A percentile compares a stretch with the other conserved stretches of the same genome.
Conservation (phyloP, 257 asterid species). For the Nicotiana tabacum region DNA sequence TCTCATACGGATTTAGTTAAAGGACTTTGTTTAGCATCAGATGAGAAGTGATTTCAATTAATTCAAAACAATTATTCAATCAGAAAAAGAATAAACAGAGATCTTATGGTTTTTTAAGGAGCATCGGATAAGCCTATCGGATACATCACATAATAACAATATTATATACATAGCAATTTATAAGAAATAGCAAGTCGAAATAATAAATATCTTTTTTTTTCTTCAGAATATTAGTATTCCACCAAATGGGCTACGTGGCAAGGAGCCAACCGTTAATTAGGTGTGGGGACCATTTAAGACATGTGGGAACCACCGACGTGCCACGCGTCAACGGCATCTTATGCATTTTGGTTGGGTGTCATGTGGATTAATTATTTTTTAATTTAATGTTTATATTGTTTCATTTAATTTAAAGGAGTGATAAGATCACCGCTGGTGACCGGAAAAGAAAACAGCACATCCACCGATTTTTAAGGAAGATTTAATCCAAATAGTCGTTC, state of each 20-base stretch:
- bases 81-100: no score
- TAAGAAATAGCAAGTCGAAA: no score
- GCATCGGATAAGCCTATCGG: no score
- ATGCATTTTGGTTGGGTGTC: constrained; percentile 10
- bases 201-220: not conserved
- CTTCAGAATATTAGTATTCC: not conserved
- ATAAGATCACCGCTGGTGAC: not conserved
- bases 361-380: not conserved
- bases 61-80: no score
- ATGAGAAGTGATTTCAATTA: no score
- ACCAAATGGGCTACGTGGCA: constrained; percentile 15
- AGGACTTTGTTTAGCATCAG: no score
- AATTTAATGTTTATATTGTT: not conserved
- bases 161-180: no score
- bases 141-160: no score
- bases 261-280: not conserved
- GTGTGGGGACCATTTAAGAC: not conserved
- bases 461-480: not conserved
- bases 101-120: no score
- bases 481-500: no score
- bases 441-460: not conserved
- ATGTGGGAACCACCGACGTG: constrained; percentile 15
- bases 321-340: constrained; percentile 26
- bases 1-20: no score
- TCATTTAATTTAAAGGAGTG: not conserved